Evolutionary conservation across 2,329 filamentous ascomycete genomes (phyloP).

Genomic region (Grosmannia clavigera): DNA sequence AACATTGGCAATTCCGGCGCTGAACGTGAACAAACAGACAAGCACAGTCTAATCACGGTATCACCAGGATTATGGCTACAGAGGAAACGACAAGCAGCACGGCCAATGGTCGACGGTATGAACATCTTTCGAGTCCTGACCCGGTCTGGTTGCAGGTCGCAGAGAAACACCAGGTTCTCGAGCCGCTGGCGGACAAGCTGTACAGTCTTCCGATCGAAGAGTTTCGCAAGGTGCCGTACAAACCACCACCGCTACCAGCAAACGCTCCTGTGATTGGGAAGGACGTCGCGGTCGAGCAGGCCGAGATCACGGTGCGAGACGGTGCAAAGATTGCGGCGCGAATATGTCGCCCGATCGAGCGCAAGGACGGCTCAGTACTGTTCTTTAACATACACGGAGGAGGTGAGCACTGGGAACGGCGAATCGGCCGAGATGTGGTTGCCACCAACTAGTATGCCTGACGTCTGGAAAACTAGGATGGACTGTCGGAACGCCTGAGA

Average conservation of each 20-base stretch:
- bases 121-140: background rate
- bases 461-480: constrained; percentile 1
- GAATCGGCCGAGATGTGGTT: too few relatives aligned
- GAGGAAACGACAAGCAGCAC: background rate
- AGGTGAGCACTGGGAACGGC: background rate
- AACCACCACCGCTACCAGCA: background rate
- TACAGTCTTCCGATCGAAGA: constrained; percentile 3
- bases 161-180: background rate
- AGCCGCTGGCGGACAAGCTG: background rate
- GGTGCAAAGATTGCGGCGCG: background rate
- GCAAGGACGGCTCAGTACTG: background rate
- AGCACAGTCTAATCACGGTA: background rate
- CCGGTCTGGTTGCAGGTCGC: constrained; percentile 4
- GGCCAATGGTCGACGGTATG: background rate
- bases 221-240: constrained; percentile 8
- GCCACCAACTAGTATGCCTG: background rate
- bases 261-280: background rate
- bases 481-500: constrained; percentile 9
- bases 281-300: background rate
- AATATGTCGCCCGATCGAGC: background rate
- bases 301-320: background rate
- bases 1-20: background rate
- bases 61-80: background rate
- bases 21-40: background rate
- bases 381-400: constrained; percentile 7